A percentile compares a stretch with the other conserved stretches of the same genome.
Conservation (phyloP, 441 rosid species). For the Populus trichocarpa region DNA sequence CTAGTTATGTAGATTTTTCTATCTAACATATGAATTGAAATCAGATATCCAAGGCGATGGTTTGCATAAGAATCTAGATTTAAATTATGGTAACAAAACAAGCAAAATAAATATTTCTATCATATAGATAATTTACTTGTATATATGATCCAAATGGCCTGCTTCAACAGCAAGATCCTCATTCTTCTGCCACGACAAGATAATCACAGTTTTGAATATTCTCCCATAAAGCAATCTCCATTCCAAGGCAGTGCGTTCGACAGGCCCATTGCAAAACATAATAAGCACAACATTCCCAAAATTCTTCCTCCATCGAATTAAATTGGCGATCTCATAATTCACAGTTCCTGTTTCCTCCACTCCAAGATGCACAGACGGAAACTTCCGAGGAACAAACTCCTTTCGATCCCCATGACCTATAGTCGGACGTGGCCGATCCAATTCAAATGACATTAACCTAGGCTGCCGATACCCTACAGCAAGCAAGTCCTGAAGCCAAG, state of each 20-base stretch:
- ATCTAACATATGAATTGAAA: background rate
- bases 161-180: constrained; percentile 71
- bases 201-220: constrained; percentile 81
- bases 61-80: background rate
- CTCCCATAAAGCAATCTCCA: constrained; percentile 96
- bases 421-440: constrained; percentile 70
- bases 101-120: background rate
- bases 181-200: constrained; percentile 63
- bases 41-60: constrained; percentile 1
- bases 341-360: constrained; percentile 87
- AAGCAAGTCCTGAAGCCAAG: constrained; percentile 94
- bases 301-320: constrained; percentile 87
- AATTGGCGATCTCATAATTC: constrained; percentile 73
- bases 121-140: constrained; percentile 50
- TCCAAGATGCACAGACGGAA: constrained; percentile 88
- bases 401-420: constrained; percentile 88
- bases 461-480: constrained; percentile 91
- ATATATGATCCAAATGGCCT: constrained; percentile 60
- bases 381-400: constrained; percentile 68
- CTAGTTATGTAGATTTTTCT: background rate
- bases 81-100: background rate
- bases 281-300: constrained; percentile 87
- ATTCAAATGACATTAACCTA: constrained; percentile 78
- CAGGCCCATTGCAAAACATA: constrained; percentile 84
- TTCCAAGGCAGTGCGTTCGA: constrained; percentile 83